A percentile compares a stretch with the other conserved stretches of the same genome.
These are phyloP conservation scores for Hypseocharis bilobata DNA, from an alignment of 441 rosid species.

Conservation along the genomic window DNA sequence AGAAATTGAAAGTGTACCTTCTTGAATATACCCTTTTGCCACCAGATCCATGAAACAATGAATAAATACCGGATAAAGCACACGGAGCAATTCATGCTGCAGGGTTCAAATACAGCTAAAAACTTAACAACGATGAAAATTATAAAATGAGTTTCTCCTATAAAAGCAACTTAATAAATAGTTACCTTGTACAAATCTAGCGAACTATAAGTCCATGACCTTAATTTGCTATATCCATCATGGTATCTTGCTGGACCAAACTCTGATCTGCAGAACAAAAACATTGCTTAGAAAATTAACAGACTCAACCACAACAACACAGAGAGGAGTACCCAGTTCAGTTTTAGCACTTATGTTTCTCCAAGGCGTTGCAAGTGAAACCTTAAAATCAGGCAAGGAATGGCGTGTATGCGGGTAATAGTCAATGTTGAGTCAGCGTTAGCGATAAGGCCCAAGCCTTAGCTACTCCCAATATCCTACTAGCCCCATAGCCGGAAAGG, in stretches of 20 bases:
- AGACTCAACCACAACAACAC: background rate
- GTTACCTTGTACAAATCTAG: conserved; percentile 81
- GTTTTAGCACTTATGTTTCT: background rate
- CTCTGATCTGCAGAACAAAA: conserved; percentile 40
- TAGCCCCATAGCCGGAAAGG: no score
- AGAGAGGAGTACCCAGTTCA: no score
- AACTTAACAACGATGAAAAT: background rate
- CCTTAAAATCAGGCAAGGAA: no score
- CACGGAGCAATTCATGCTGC: conserved; percentile 91
- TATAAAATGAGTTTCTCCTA: background rate
- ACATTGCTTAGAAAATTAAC: conserved; percentile 7
- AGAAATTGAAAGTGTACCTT: conserved; percentile 39
- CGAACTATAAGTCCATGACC: conserved; percentile 78
- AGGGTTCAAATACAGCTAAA: conserved; percentile 19
- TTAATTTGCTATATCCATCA: conserved; percentile 66
- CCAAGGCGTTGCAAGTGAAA: no score
- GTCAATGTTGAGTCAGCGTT: background rate
- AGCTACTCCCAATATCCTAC: no score
- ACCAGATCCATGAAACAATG: conserved; percentile 93
- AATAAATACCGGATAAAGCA: conserved; percentile 86
- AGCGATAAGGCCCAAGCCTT: no score
- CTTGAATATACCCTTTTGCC: conserved; percentile 73
- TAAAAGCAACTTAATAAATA: conserved; percentile 1
- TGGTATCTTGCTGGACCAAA: conserved; percentile 56
- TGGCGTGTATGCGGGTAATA: no score